Conservation (phyloP, 1,139 yeast genomes). For the Insectozyma bohioensis region DNA sequence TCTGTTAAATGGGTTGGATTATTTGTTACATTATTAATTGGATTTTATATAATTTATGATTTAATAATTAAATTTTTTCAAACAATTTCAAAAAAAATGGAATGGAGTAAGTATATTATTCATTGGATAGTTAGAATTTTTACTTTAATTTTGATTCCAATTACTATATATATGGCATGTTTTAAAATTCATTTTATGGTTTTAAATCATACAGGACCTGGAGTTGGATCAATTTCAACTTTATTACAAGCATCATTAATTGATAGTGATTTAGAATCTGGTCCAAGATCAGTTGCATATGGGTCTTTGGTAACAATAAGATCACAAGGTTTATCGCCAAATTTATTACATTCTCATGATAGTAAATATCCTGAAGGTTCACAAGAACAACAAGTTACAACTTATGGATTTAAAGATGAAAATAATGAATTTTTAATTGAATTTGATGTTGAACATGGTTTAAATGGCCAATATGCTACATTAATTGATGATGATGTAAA, state of each 20-base stretch:
- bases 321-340: constrained; percentile 73
- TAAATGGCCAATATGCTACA: constrained; percentile 24
- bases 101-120: constrained; percentile 37
- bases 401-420: constrained; percentile 70
- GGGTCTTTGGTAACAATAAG: constrained; percentile 67
- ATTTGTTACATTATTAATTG: constrained; percentile 80
- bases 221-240: constrained; percentile 72
- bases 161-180: constrained; percentile 61
- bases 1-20: constrained; percentile 97
- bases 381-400: constrained; percentile 71
- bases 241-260: constrained; percentile 66
- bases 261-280: constrained; percentile 49
- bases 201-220: constrained; percentile 76
- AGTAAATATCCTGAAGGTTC: constrained; percentile 74
- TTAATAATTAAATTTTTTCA: constrained; percentile 66
- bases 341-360: constrained; percentile 67
- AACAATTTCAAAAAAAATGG: constrained; percentile 23
- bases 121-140: constrained; percentile 78
- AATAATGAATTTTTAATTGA: constrained; percentile 66
- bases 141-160: constrained; percentile 73
- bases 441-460: constrained; percentile 31
- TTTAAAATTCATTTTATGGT: constrained; percentile 81
- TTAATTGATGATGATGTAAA: constrained; percentile 23
- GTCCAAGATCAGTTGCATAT: constrained; percentile 61
- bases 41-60: constrained; percentile 79